These are phyloP conservation scores for Neofusicoccum umdonicola DNA, from an alignment of 2,329 filamentous ascomycete species.

Conservation along the genomic window DNA sequence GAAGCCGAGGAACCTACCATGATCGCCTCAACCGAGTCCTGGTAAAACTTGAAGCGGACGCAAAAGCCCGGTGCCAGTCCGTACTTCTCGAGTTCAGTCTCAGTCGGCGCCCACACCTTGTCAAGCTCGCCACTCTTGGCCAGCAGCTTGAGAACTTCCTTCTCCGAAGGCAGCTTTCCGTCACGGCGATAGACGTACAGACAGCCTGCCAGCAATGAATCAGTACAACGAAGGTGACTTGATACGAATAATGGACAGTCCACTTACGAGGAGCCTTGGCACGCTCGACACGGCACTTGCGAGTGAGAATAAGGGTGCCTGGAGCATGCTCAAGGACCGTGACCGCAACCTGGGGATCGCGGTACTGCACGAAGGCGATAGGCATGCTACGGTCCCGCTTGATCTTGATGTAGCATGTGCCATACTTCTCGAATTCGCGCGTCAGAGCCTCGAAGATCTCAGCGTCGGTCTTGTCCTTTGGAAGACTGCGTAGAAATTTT, in stretches of 20 bases:
- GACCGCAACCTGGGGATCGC: background rate
- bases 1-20: background rate
- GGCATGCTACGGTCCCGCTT: slow-evolving; percentile 11
- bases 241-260: background rate
- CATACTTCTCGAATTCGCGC: background rate
- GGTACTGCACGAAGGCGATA: slow-evolving; percentile 12
- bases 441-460: background rate
- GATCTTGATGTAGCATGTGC: slow-evolving; percentile 11
- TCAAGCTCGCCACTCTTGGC: background rate
- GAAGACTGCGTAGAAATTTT: slow-evolving; percentile 2
- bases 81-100: background rate
- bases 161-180: background rate
- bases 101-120: background rate
- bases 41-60: slow-evolving; percentile 4
- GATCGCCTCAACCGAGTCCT: slow-evolving; percentile 6
- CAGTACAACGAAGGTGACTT: background rate
- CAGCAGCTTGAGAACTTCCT: background rate
- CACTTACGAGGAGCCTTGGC: slow-evolving; percentile 14
- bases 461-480: background rate
- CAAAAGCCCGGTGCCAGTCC: background rate
- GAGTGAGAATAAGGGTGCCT: background rate
- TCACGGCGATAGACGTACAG: slow-evolving; percentile 15
- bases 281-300: slow-evolving; percentile 7
- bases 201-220: background rate
- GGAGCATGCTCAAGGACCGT: background rate